Conservation (phyloP, 2,329 filamentous ascomycete species). For the Colletotrichum endophyticum region DNA sequence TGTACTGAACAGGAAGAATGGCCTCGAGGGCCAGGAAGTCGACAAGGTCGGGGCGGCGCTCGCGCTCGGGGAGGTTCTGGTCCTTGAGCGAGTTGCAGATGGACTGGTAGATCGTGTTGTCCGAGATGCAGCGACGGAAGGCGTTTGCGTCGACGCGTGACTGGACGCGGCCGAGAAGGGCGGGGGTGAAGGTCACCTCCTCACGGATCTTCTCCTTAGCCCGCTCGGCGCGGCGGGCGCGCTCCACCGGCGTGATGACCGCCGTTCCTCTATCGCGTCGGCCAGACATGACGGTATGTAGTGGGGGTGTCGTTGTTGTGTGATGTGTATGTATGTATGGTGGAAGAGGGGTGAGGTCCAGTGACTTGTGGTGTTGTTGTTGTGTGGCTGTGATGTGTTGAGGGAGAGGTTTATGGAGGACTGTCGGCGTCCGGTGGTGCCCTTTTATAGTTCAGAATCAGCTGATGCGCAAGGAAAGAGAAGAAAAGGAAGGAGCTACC, state of each 20-base stretch:
- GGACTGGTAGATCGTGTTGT: conserved; percentile 18
- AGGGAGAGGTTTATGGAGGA: background rate
- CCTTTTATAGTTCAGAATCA: background rate
- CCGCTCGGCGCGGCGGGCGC: background rate
- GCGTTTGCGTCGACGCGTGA: conserved; percentile 10
- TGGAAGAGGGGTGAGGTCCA: background rate
- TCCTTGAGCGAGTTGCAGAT: conserved; percentile 19
- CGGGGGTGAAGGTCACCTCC: conserved; percentile 1
- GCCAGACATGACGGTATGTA: background rate
- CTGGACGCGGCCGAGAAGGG: background rate
- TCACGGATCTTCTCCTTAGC: conserved; percentile 2
- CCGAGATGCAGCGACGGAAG: conserved; percentile 20
- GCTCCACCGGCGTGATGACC: conserved; percentile 6
- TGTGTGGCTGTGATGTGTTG: background rate
- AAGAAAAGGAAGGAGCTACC: background rate
- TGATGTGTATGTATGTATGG: background rate
- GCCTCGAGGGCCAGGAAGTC: conserved; percentile 20
- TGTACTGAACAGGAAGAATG: conserved; percentile 17
- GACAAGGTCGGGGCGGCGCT: conserved; percentile 16
- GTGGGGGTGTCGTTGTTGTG: background rate
- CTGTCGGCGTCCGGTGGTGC: background rate
- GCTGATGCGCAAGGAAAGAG: background rate
- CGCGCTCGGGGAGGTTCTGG: conserved; percentile 9
- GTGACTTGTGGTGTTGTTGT: background rate
- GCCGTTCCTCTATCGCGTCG: conserved; percentile 2